These are phyloP conservation scores for Aspergillus fumigatus DNA, from an alignment of 2,329 filamentous ascomycete genomes.

Conservation along the genomic window DNA sequence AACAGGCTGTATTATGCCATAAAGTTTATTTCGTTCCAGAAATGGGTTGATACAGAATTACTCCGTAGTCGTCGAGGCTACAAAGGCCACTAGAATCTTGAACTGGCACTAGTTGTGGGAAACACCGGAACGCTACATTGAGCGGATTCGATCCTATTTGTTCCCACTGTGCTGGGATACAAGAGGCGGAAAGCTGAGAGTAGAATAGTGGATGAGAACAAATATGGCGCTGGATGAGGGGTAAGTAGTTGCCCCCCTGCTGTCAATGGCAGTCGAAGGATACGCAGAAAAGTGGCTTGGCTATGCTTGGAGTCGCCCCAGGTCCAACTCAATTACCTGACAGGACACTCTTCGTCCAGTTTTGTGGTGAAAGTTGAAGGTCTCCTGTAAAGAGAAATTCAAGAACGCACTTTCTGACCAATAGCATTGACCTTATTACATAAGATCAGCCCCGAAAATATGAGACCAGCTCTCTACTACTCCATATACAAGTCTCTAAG, in stretches of 20 bases:
- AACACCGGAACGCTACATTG: not conserved
- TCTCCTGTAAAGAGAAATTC: too few species aligned
- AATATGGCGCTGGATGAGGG: not conserved
- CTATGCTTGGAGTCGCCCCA: too few species aligned
- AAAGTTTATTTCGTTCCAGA: not conserved
- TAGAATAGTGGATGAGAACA: not conserved
- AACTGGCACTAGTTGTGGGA: not conserved
- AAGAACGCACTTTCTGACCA: too few species aligned
- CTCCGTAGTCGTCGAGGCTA: not conserved
- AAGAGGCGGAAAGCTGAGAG: not conserved
- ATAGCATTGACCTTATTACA: too few species aligned
- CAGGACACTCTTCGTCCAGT: not conserved
- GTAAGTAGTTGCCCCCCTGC: not conserved
- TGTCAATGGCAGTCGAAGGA: not conserved
- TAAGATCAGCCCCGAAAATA: too few species aligned
- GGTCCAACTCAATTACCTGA: not conserved
- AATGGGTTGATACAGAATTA: not conserved
- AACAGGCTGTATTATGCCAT: not conserved
- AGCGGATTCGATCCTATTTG: slow-evolving; percentile 2
- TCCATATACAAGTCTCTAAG: too few species aligned
- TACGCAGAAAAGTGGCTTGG: not conserved
- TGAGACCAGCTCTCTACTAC: too few species aligned
- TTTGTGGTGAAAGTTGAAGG: too few species aligned
- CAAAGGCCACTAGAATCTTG: not conserved
- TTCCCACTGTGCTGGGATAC: slow-evolving; percentile 1